Conservation (phyloP, 805 yeast genomes). For the Yueomyces sinensis region DNA sequence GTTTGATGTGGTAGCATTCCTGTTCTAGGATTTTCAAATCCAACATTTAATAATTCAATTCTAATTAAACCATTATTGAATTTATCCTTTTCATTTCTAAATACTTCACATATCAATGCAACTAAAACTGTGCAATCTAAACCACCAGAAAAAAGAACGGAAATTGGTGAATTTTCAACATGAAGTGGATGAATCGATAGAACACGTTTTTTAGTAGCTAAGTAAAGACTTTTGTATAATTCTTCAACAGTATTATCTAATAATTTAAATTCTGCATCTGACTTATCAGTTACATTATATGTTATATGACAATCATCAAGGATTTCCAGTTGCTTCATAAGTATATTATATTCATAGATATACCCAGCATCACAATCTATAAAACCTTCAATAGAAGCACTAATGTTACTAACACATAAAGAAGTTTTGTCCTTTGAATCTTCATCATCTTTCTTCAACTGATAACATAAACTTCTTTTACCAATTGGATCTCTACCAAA, state of each 20-base stretch:
- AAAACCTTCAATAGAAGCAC: constrained; percentile 22
- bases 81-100: constrained; percentile 5
- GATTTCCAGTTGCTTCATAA: constrained; percentile 2
- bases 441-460: constrained; percentile 9
- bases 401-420: constrained; percentile 35
- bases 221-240: constrained; percentile 21
- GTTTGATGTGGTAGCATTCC: constrained; percentile 45
- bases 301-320: constrained; percentile 8
- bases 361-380: constrained; percentile 43
- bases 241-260: constrained; percentile 3
- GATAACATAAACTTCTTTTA: constrained; percentile 56
- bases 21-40: constrained; percentile 82
- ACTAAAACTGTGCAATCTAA: constrained; percentile 83
- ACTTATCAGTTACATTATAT: constrained; percentile 10
- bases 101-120: constrained; percentile 28
- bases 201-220: constrained; percentile 38
- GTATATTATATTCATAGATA: constrained; percentile 32
- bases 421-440: too few relatives aligned
- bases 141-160: constrained; percentile 86
- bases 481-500: constrained; percentile 85
- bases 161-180: constrained; percentile 28
- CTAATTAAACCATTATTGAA: constrained; percentile 3
- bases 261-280: constrained; percentile 10
- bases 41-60: constrained; percentile 81
- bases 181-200: constrained; percentile 47